Evolutionary conservation across 768 basidiomycete species (phyloP), one percentile per base, ranked within the genome.

Genomic region (Sistotremastrum niveocremeum): DNA sequence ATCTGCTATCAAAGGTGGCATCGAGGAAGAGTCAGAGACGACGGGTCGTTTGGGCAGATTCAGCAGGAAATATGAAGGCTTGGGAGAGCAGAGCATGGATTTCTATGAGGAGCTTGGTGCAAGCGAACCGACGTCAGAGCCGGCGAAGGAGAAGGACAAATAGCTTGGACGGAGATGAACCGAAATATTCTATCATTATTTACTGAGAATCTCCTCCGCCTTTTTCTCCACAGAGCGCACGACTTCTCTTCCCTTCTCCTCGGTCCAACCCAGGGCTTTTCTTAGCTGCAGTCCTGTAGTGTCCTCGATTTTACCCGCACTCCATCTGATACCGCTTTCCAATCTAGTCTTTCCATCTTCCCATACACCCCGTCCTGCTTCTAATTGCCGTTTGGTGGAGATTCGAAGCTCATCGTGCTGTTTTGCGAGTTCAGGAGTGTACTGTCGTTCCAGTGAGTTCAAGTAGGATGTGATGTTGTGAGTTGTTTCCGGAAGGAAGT

Each of bases 401-500:
- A 20, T 76, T 70, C 11, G 77, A 74, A 39, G 78, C 20, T 20
- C 69, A 28, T 67, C 73, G 57, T 89, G 83, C 50, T 77, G 75
- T 53, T 79, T 66, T 2, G 86, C 79, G 6, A 88, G 49, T 0
- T 64, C 60, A 1, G 91, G 91, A 54, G 78, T 65, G 59, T 88
- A 77, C 2, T 60, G 59, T 20, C 79, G 76, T 62, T 95, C 91
- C 41, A 93, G 66, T 8, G 70, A 68, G 34, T 73, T 73, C 40
- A 79, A 59, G 66, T 86, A 89, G 2, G 54, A 59, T 7, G 72
- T 68, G 52, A 93, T 62, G 57, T 91, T 91, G 46, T 62, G 53
- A 2, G 83, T 72, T 5, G 87, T 86, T 59, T 81, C 71, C 4
- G 94, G 94, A 37, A 95, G 77, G 77, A 95, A 93, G 61, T 93